These are phyloP conservation scores for Dichomitus squalens DNA, from an alignment of 1,284 basidiomycete genomes.

Conservation along the genomic window DNA sequence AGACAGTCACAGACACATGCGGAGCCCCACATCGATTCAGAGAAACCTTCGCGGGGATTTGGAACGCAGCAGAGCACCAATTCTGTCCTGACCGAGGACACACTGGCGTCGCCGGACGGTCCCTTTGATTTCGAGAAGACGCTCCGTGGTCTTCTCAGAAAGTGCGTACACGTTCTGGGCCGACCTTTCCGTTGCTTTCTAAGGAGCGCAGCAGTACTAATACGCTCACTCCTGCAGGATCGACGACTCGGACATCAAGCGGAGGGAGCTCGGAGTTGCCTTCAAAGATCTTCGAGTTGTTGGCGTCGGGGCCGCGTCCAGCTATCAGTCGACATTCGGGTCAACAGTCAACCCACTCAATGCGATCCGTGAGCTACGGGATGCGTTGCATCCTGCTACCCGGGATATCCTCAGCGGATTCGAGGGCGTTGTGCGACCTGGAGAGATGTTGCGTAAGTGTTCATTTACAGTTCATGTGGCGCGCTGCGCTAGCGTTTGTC, in stretches of 20 bases:
- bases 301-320: constrained; percentile 45
- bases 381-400: constrained; percentile 39
- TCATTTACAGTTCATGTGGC: constrained; percentile 19
- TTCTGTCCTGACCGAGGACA: constrained; percentile 24
- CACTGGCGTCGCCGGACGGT: constrained; percentile 33
- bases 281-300: constrained; percentile 52
- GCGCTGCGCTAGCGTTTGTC: background rate
- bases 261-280: constrained; percentile 50
- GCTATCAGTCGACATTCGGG: constrained; percentile 44
- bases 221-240: constrained; percentile 33
- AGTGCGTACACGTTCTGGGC: constrained; percentile 33
- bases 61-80: constrained; percentile 2
- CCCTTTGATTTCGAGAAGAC: constrained; percentile 51
- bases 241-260: constrained; percentile 45
- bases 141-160: constrained; percentile 39
- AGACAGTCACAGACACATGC: constrained; percentile 23
- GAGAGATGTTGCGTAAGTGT: constrained; percentile 58
- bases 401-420: constrained; percentile 51
- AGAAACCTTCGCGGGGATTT: background rate
- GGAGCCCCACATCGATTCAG: background rate
- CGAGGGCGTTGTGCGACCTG: constrained; percentile 53
- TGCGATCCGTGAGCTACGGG: constrained; percentile 30
- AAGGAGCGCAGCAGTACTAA: background rate
- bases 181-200: background rate
- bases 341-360: constrained; percentile 42